Percentiles rank a stretch among this genome's conserved stretches.
Conservation (phyloP, 2,329 filamentous ascomycete genomes). For the Cladophialophora exuberans region DNA sequence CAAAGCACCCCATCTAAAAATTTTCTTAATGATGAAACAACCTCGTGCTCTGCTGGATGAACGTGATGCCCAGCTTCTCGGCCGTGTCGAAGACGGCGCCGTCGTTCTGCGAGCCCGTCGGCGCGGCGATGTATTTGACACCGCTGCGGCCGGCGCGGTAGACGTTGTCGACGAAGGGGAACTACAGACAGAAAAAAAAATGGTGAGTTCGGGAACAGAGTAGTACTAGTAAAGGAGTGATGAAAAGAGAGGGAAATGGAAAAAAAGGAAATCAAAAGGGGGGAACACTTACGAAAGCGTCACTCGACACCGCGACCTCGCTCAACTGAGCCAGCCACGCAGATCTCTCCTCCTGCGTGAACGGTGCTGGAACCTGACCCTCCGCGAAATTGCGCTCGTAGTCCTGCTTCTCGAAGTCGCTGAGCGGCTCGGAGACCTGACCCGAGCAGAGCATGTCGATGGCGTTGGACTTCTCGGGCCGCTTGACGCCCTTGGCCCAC, state of each 20-base stretch:
- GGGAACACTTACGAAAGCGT: constrained; percentile 80
- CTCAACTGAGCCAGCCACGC: constrained; percentile 80
- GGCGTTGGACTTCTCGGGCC: constrained; percentile 95
- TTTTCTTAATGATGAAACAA: constrained; percentile 95
- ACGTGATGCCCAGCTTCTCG: constrained; percentile 88
- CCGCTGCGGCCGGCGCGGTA: constrained; percentile 88
- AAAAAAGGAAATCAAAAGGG: neutral
- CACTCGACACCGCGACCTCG: constrained; percentile 81
- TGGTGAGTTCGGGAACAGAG: constrained; percentile 7
- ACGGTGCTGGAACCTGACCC: constrained; percentile 69
- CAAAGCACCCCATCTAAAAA: too few species aligned
- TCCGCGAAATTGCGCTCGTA: constrained; percentile 92
- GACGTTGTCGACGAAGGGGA: constrained; percentile 98
- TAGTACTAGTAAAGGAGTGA: neutral
- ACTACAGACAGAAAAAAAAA: constrained; percentile 55
- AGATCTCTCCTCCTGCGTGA: constrained; percentile 80
- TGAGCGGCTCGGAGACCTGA: constrained; percentile 70
- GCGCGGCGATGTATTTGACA: constrained; percentile 93
- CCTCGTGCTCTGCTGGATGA: constrained; percentile 91
- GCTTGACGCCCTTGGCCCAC: constrained; percentile 98
- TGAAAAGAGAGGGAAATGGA: neutral
- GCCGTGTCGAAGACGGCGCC: constrained; percentile 71
- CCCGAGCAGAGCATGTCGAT: constrained; percentile 94
- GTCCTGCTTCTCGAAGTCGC: constrained; percentile 78
- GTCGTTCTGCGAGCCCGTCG: constrained; percentile 69